Conservation (phyloP, 257 asterid genomes). For the Solanum medicagineum region DNA sequence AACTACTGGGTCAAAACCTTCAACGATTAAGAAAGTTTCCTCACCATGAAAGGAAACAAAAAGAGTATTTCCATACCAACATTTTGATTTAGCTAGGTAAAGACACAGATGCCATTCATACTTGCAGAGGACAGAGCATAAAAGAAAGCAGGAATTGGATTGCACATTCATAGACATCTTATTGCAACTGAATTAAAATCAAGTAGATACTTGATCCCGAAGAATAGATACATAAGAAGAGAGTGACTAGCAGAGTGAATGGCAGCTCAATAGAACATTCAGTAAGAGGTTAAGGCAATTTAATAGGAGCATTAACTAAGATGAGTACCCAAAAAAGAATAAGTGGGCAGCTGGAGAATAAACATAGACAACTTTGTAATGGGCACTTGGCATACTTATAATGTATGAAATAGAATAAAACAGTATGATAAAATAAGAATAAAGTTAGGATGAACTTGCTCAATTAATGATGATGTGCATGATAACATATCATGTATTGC, state of each 20-base stretch:
- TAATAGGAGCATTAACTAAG: neutral
- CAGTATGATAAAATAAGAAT: neutral
- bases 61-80: neutral
- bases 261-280: neutral
- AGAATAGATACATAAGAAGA: neutral
- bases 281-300: neutral
- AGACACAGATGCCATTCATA: neutral
- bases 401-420: neutral
- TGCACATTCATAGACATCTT: neutral
- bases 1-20: neutral
- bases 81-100: neutral
- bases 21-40: neutral
- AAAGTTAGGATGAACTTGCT: neutral
- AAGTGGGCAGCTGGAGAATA: neutral
- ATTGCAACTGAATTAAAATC: neutral
- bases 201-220: neutral
- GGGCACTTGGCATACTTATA: neutral
- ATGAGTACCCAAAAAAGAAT: neutral
- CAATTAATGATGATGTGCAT: neutral
- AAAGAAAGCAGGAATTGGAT: neutral
- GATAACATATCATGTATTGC: neutral
- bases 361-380: neutral
- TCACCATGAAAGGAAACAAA: neutral
- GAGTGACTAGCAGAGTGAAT: neutral
- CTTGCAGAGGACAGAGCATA: neutral